These are phyloP conservation scores for Pseudocercospora macadamiae DNA, from an alignment of 2,329 filamentous ascomycete species.

Conservation along the genomic window DNA sequence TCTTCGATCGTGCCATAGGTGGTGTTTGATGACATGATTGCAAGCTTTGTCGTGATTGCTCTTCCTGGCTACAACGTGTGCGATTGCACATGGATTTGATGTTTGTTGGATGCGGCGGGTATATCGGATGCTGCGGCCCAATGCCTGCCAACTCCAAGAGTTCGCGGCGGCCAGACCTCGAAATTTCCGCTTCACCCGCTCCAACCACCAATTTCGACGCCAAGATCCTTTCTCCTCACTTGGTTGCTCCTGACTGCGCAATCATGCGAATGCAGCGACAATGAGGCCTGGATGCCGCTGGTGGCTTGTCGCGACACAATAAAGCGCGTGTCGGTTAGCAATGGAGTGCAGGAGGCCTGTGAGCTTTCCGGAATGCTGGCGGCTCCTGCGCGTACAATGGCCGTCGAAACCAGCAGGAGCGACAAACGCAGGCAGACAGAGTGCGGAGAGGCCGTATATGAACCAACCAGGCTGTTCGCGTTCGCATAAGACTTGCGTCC, in stretches of 20 bases:
- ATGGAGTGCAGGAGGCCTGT: background rate
- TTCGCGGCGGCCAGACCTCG: background rate
- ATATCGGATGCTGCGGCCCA: slow-evolving; percentile 10
- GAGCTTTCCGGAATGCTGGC: background rate
- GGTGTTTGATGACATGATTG: slow-evolving; percentile 14
- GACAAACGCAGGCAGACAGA: background rate
- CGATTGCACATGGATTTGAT: background rate
- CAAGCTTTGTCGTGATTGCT: background rate
- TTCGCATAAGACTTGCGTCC: background rate
- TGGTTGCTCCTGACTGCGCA: background rate
- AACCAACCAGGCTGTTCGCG: background rate
- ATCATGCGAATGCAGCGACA: background rate
- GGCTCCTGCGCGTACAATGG: background rate
- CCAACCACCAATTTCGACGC: background rate
- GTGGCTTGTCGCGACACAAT: background rate
- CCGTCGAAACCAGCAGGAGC: background rate
- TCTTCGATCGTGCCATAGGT: slow-evolving; percentile 25
- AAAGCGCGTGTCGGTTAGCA: background rate
- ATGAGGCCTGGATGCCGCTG: background rate
- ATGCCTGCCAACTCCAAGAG: no score
- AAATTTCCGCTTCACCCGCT: background rate
- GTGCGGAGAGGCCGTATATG: background rate
- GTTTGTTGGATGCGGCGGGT: slow-evolving; percentile 14
- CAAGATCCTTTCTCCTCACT: slow-evolving; percentile 1
- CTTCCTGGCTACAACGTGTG: background rate